Evolutionary conservation across 2,329 filamentous ascomycete species (phyloP).

Genomic region (Diplocarpon rosae): DNA sequence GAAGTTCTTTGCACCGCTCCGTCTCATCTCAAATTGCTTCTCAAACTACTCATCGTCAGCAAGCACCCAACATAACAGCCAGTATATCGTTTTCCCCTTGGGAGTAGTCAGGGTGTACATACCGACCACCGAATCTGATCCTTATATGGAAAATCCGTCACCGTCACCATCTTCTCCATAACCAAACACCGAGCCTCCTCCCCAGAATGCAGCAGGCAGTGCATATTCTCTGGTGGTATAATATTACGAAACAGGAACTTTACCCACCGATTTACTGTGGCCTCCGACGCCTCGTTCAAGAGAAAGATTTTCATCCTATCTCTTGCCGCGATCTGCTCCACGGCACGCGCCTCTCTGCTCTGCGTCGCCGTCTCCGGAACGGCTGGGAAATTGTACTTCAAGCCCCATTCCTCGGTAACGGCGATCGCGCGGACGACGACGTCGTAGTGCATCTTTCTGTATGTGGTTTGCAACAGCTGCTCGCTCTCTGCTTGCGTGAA

Average conservation of each 20-base stretch:
- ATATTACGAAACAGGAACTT: conserved; percentile 1
- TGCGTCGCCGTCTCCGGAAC: conserved; percentile 1
- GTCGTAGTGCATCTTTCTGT: not conserved
- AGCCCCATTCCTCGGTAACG: conserved; percentile 5
- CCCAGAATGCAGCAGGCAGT: not conserved
- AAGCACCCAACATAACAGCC: not conserved
- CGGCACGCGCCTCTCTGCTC: not conserved
- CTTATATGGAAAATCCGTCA: not conserved
- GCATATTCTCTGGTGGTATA: not conserved
- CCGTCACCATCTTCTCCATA: conserved; percentile 1
- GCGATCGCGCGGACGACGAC: not conserved
- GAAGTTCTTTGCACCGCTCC: not conserved
- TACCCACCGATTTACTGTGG: conserved; percentile 3
- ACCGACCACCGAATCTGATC: not conserved
- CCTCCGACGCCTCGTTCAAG: not conserved
- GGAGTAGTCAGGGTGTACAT: not conserved
- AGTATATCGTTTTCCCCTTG: not conserved
- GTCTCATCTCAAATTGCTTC: not conserved
- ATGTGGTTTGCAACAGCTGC: not conserved
- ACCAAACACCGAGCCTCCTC: not conserved
- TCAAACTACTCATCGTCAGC: not conserved
- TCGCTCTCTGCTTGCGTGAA: conserved; percentile 1
- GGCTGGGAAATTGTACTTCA: conserved; percentile 1
- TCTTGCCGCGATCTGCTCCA: not conserved
- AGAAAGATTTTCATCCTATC: not conserved